phyloP scores from a whole-genome alignment of 2,329 filamentous ascomycete species.

The Sarocladium strictum region DNA sequence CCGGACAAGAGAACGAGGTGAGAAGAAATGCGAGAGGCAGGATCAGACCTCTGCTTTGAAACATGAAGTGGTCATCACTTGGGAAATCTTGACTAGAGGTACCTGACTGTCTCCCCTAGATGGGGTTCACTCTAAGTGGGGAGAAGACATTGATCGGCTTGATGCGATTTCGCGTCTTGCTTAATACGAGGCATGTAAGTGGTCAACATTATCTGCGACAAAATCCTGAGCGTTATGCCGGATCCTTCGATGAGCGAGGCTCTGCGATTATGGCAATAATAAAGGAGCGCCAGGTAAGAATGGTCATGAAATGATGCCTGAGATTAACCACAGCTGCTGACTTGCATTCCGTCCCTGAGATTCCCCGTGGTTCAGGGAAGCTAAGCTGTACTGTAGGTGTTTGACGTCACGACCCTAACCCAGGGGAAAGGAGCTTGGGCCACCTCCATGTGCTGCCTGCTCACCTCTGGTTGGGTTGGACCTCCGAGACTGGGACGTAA shows the following conservation, averaged over 20 bases:
- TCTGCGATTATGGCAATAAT: too few relatives aligned
- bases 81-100: too few relatives aligned
- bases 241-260: too few relatives aligned
- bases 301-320: too few relatives aligned
- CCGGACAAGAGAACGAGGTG: too few relatives aligned
- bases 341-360: background rate
- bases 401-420: conserved; percentile 6
- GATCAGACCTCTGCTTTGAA: background rate
- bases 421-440: conserved; percentile 1
- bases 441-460: background rate
- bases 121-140: background rate
- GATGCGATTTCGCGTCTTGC: background rate
- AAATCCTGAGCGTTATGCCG: too few relatives aligned
- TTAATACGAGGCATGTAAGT: background rate
- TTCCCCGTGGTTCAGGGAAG: too few relatives aligned
- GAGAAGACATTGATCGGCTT: background rate
- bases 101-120: background rate
- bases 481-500: background rate
- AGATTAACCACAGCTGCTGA: too few relatives aligned
- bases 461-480: background rate
- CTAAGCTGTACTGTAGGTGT: background rate
- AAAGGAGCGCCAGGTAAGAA: too few relatives aligned
- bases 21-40: background rate
- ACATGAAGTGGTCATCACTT: background rate
- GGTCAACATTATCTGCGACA: background rate